Percentiles rank a stretch among this genome's conserved stretches.
phyloP scores from a whole-genome alignment of 306 rosid species.

The Parietaria judaica region DNA sequence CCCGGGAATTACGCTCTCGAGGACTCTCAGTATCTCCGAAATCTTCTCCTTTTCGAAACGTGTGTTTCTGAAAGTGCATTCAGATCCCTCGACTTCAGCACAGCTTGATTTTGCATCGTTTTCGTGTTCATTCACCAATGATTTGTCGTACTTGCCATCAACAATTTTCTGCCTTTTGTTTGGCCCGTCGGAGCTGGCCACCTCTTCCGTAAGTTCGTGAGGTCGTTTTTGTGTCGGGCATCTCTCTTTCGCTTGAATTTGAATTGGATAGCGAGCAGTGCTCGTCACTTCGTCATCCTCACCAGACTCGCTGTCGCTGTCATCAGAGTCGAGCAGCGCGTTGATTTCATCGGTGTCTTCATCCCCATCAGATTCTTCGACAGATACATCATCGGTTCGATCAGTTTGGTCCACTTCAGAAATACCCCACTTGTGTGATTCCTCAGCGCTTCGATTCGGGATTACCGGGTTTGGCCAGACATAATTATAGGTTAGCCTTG shows the following conservation, averaged over 20 bases:
- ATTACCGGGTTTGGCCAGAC: slow-evolving; percentile 22
- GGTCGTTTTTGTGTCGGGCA: slow-evolving; percentile 27
- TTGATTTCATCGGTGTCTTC: slow-evolving; percentile 85
- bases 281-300: slow-evolving; percentile 73
- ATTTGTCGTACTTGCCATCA: slow-evolving; percentile 33
- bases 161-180: slow-evolving; percentile 56
- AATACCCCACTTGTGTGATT: slow-evolving; percentile 17
- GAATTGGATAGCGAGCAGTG: slow-evolving; percentile 56
- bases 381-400: slow-evolving; percentile 22
- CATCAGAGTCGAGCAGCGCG: slow-evolving; percentile 81
- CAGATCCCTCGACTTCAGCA: slow-evolving; percentile 23
- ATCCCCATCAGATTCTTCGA: slow-evolving; percentile 32
- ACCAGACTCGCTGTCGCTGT: slow-evolving; percentile 13
- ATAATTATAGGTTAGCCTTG: slow-evolving; percentile 50
- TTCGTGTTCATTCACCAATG: slow-evolving; percentile 28
- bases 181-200: slow-evolving; percentile 36
- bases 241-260: slow-evolving; percentile 19
- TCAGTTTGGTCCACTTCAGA: slow-evolving; percentile 22
- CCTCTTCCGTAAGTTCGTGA: slow-evolving; percentile 34
- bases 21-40: slow-evolving; percentile 45
- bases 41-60: slow-evolving; percentile 43
- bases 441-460: slow-evolving; percentile 31
- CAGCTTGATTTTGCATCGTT: slow-evolving; percentile 50
- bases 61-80: slow-evolving; percentile 21
- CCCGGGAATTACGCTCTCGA: slow-evolving; percentile 66